A percentile compares a stretch with the other conserved stretches of the same genome.
Evolutionary conservation across 306 rosid genomes (phyloP).

Genomic region (Quercus parvula): DNA sequence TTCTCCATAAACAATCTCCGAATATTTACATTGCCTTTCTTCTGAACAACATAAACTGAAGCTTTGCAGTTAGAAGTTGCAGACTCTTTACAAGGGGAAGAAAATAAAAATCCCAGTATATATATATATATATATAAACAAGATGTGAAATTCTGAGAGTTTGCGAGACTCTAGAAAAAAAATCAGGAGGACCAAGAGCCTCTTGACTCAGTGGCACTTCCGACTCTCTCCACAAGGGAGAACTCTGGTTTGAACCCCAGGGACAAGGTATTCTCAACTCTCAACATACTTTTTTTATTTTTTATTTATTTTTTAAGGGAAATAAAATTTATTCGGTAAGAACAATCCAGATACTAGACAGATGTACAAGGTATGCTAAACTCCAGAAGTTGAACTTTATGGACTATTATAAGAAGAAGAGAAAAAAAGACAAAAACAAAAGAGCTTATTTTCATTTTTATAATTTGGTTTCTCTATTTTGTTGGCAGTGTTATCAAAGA

Average conservation of each 20-base stretch:
- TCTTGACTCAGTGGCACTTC: too few relatives aligned
- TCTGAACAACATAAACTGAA: constrained; percentile 58
- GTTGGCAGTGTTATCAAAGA: background rate
- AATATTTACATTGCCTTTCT: constrained; percentile 35
- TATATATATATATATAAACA: background rate
- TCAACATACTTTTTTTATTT: too few relatives aligned
- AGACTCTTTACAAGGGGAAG: background rate
- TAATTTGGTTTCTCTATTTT: background rate
- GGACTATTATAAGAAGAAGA: background rate
- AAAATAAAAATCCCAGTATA: background rate
- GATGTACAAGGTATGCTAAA: background rate
- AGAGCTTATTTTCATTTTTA: background rate
- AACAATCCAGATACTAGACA: background rate
- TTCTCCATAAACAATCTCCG: constrained; percentile 25
- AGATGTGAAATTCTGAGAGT: background rate
- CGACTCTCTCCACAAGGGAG: too few relatives aligned
- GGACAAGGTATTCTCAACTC: too few relatives aligned
- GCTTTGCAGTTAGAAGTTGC: constrained; percentile 34
- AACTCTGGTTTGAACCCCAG: too few relatives aligned
- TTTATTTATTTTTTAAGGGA: too few relatives aligned
- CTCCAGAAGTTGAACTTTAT: background rate
- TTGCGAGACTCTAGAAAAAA: background rate
- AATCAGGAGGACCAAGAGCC: background rate
- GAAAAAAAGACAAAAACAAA: background rate
- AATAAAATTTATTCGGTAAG: background rate